Base-by-base conservation (phyloP, 345 rosid species). In the Hevea brasiliensis region DNA sequence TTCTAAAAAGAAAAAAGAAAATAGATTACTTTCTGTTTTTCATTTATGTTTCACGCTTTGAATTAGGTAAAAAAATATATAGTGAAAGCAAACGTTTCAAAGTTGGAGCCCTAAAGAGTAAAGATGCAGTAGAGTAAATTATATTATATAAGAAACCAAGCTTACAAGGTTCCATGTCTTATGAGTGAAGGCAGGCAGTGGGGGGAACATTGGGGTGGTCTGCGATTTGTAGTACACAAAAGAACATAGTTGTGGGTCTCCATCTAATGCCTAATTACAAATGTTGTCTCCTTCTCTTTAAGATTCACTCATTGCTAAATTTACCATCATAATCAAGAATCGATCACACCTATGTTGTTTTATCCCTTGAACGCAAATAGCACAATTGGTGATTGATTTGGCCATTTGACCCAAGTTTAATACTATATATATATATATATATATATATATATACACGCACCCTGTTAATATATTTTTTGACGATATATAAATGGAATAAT, bases 131-230 rank as follows among this genome's bases (percentile, higher is more conserved):
- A 24, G 32, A 8, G 62, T 26, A 27, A 58, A 11, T 50, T 59
- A 26, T 26, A 32, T 32, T 2, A 32, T 2, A 59, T 13, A 27
- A 27, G 40, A 12, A 12, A 37, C 8, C 4, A 50, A 50, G 55
- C 6, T 50, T 13, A 12, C 51, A 47, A 10, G 15, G 51, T 26
- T 59, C 67, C 37, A 59, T 74, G 23, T 41, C 81, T 71, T 71
- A 65, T 57, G 23, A 51, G 32, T 17, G 76, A 73, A 79, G 66
- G 65, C 67, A 79, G 63, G 65, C 68, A 17, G 55, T 32, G 81
- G 84, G 73, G 71, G 42, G 2, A 4, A 69, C 80, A 77, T 21
- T 72, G 69, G 73, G 78, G 67, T 41, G 80, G 80, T 80, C 79
- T 70, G 76, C 77, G 44, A 72, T 68, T 80, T 72, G 56, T 64